Conservation (phyloP, 345 rosid genomes). For the Pistacia vera region DNA sequence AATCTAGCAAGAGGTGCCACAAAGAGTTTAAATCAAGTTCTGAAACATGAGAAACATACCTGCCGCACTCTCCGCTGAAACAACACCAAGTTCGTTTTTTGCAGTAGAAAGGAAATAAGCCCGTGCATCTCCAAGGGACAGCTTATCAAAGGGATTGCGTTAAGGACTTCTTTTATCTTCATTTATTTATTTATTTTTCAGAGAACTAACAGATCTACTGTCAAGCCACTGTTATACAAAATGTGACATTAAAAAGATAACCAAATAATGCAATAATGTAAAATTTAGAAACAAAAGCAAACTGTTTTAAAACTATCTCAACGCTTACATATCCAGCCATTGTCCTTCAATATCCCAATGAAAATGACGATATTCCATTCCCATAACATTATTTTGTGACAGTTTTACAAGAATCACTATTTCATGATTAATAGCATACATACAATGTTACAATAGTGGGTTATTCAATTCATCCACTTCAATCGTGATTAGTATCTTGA, state of each 20-base stretch:
- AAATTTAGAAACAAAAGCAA: background rate
- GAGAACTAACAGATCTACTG: background rate
- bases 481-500: background rate
- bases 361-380: background rate
- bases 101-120: slow-evolving; percentile 94
- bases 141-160: slow-evolving; percentile 37
- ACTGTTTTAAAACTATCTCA: background rate
- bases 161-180: slow-evolving; percentile 18
- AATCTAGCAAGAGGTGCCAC: background rate
- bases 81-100: slow-evolving; percentile 86
- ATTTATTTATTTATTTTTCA: background rate
- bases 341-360: background rate
- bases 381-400: background rate
- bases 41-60: slow-evolving; percentile 42
- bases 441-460: background rate
- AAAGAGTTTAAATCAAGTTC: background rate
- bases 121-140: slow-evolving; percentile 95
- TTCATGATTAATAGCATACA: background rate
- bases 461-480: slow-evolving; percentile 2
- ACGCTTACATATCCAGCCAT: background rate
- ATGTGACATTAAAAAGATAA: background rate
- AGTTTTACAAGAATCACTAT: background rate
- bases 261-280: background rate
- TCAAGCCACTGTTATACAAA: background rate
- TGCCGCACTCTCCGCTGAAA: slow-evolving; percentile 83